These are phyloP conservation scores for Candida tibetensis DNA, from an alignment of 805 yeast genomes.

Conservation along the genomic window DNA sequence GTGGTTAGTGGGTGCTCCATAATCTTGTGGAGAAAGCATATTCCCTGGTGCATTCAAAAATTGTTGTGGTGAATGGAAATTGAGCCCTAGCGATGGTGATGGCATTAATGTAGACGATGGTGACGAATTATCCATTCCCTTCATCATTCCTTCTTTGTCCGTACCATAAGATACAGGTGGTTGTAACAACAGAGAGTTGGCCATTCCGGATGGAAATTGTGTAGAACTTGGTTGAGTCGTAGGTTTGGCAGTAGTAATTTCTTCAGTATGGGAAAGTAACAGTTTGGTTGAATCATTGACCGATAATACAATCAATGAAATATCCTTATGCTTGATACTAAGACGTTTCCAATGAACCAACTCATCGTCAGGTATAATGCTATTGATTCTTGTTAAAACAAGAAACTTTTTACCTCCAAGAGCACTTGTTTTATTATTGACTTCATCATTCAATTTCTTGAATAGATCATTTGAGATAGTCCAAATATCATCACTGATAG, in stretches of 20 bases:
- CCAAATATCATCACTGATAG: slow-evolving; percentile 68
- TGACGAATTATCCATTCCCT: slow-evolving; percentile 15
- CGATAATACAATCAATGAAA: slow-evolving; percentile 67
- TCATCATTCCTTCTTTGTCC: background rate
- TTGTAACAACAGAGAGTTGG: background rate
- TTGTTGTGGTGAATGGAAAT: slow-evolving; percentile 38
- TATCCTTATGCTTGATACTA: slow-evolving; percentile 52
- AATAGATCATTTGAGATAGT: slow-evolving; percentile 49
- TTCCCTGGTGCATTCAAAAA: slow-evolving; percentile 31
- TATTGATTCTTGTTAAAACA: slow-evolving; percentile 66
- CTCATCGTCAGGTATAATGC: slow-evolving; percentile 79
- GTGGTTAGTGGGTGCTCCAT: slow-evolving; percentile 6
- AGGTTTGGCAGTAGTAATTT: background rate
- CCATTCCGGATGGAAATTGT: slow-evolving; percentile 1
- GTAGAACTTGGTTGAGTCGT: background rate
- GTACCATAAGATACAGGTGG: background rate
- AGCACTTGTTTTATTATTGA: slow-evolving; percentile 28
- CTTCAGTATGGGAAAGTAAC: slow-evolving; percentile 13
- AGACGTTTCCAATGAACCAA: slow-evolving; percentile 74
- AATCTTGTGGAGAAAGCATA: slow-evolving; percentile 32
- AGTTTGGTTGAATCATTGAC: slow-evolving; percentile 59
- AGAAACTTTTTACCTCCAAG: slow-evolving; percentile 55
- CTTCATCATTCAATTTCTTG: slow-evolving; percentile 32
- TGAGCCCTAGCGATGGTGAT: slow-evolving; percentile 31
- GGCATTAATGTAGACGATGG: slow-evolving; percentile 23